Base-by-base conservation (phyloP, 192 early-diverging fungal species). In the Lobulomyces angularis region DNA sequence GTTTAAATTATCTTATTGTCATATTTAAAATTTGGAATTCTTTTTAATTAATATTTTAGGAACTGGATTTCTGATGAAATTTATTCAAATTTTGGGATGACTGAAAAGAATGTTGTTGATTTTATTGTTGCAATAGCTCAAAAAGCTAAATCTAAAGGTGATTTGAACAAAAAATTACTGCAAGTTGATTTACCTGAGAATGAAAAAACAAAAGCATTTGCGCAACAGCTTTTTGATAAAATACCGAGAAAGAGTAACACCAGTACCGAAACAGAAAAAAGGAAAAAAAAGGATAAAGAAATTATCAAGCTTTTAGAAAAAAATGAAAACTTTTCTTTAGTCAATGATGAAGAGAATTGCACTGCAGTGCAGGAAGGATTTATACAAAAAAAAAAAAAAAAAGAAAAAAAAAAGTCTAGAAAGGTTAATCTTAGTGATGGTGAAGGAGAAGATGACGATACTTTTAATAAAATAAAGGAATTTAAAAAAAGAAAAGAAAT, bases 41-140 rank as follows among this genome's bases (percentile, higher is more conserved):
- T n/a, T n/a, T n/a, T n/a, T n/a, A n/a, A n/a, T n/a, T n/a, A 59
- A 24, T 62, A 65, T 32, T 58, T 75, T 45, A 58, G 59, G 39
- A 48, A 59, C 32, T 77, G 70, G 80, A 70, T 81, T 11, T 73
- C 74, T 6, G 82, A 85, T 61, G 58, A 65, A 28, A 55, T 80
- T 49, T 64, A 77, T 28, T 67, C 64, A 61, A 53, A 81, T 3
- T 56, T 80, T 8, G 78, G 77, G 31, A 71, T 80, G 51, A 67
- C 72, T n/a, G 83, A 83, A 46, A 45, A 39, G 16, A 75, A 65
- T 9, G 58, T 76, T 14, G 69, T 79, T 17, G 81, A 86, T 56
- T 86, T 70, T 53, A 48, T 86, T 41, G 64, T 81, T 35, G 74
- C 80, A 8, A 48, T 63, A 55, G 82, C 80, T 4, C 46, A 78